phyloP scores from a whole-genome alignment of 306 rosid genomes.

The Castanea mollissima region DNA sequence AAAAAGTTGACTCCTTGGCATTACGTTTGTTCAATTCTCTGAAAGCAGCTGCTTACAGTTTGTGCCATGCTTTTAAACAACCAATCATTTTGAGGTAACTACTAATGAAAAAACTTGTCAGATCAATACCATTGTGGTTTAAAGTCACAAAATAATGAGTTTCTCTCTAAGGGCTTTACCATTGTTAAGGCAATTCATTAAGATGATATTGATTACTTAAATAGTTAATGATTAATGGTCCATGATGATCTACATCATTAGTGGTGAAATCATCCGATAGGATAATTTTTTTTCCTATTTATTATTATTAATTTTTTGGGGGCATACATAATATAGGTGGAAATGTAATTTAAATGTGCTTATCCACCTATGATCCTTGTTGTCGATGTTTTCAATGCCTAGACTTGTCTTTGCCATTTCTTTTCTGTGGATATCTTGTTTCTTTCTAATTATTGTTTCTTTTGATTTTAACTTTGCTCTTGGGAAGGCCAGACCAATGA shows the following conservation, averaged over 20 bases:
- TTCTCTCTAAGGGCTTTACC: background rate
- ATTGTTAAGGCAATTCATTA: background rate
- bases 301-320: background rate
- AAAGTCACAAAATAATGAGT: conserved; percentile 6
- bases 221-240: background rate
- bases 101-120: background rate
- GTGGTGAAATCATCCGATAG: background rate
- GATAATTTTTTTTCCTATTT: background rate
- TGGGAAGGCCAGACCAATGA: conserved; percentile 64
- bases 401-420: conserved; percentile 1
- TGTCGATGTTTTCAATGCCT: background rate
- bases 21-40: conserved; percentile 57
- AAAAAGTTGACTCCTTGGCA: conserved; percentile 38
- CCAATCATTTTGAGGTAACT: conserved; percentile 80
- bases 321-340: background rate
- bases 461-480: conserved; percentile 28
- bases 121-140: background rate
- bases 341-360: background rate
- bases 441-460: conserved; percentile 16
- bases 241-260: background rate
- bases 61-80: conserved; percentile 59
- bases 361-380: background rate
- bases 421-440: background rate
- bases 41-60: conserved; percentile 54
- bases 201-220: background rate